A percentile compares a stretch with the other conserved stretches of the same genome.
These are phyloP conservation scores for Persicaria maculosa DNA, from an alignment of 148 eudicot genomes.

Conservation along the genomic window DNA sequence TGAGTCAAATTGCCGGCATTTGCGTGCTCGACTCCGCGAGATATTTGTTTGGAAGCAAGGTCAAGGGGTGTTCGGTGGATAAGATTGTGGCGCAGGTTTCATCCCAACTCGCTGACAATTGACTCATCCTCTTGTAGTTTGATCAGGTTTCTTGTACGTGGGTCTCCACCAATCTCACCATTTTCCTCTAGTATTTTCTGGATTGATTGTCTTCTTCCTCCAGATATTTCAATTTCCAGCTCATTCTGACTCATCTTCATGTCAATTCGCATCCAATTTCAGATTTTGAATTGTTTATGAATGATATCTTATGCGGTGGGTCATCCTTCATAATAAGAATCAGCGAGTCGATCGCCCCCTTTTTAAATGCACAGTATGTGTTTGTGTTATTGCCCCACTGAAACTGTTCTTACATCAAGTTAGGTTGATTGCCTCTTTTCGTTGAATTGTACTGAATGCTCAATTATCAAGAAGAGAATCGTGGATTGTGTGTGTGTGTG, in stretches of 20 bases:
- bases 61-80: conserved; percentile 19
- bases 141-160: not conserved
- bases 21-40: conserved; percentile 10
- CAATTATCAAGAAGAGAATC: not conserved
- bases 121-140: not conserved
- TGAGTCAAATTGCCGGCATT: conserved; percentile 10
- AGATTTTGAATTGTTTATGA: not conserved
- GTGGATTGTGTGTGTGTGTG: not conserved
- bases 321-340: not conserved
- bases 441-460: not conserved
- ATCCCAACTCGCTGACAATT: conserved; percentile 24
- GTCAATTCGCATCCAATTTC: not conserved
- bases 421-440: conserved; percentile 15
- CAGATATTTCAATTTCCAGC: conserved; percentile 17
- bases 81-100: conserved; percentile 37
- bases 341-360: not conserved
- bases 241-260: conserved; percentile 7
- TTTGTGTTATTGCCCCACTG: conserved; percentile 10
- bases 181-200: conserved; percentile 26
- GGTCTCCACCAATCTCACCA: conserved; percentile 9
- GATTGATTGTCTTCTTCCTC: conserved; percentile 12
- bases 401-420: not conserved
- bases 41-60: conserved; percentile 18
- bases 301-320: conserved; percentile 4
- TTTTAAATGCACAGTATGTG: conserved; percentile 2